Conservation (phyloP, 2,329 filamentous ascomycete species). For the Blastomyces percursus region DNA sequence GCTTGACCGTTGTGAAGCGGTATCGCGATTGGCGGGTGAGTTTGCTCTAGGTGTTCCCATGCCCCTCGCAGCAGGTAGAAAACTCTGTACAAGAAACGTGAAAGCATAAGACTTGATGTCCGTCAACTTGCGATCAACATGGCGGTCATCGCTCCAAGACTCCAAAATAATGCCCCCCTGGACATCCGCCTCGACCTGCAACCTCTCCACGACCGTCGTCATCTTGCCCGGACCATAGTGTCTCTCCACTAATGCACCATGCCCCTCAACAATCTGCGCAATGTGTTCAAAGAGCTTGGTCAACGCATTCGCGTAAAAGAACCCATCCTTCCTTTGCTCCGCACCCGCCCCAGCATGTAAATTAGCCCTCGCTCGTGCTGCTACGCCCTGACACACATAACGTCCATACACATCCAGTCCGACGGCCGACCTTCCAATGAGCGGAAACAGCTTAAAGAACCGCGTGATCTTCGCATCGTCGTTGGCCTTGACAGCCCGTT, state of each 20-base stretch:
- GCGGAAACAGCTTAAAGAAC: slow-evolving; percentile 95
- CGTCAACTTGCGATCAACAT: slow-evolving; percentile 72
- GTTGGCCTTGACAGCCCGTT: slow-evolving; percentile 76
- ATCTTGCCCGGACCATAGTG: slow-evolving; percentile 92
- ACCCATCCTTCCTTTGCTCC: slow-evolving; percentile 57
- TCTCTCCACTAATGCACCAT: slow-evolving; percentile 79
- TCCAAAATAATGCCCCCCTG: slow-evolving; percentile 94
- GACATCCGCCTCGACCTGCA: slow-evolving; percentile 90
- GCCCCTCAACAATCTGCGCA: slow-evolving; percentile 87
- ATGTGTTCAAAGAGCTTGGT: slow-evolving; percentile 96
- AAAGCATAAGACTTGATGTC: slow-evolving; percentile 98
- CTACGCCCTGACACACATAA: slow-evolving; percentile 93
- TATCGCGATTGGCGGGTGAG: slow-evolving; percentile 58
- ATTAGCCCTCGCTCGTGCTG: slow-evolving; percentile 67
- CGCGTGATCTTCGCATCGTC: slow-evolving; percentile 83
- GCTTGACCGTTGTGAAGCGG: slow-evolving; percentile 45
- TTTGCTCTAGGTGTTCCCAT: slow-evolving; percentile 56
- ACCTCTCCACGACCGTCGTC: slow-evolving; percentile 80
- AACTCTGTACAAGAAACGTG: slow-evolving; percentile 92
- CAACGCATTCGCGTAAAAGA: slow-evolving; percentile 84
- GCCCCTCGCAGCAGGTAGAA: slow-evolving; percentile 60
- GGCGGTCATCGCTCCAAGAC: slow-evolving; percentile 85
- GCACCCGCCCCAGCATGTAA: slow-evolving; percentile 57
- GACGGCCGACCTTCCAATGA: slow-evolving; percentile 80
- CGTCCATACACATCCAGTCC: slow-evolving; percentile 89